Percentiles rank a stretch among this genome's conserved stretches.
Evolutionary conservation across 306 rosid genomes (phyloP).

Genomic region (Castanopsis chinensis): DNA sequence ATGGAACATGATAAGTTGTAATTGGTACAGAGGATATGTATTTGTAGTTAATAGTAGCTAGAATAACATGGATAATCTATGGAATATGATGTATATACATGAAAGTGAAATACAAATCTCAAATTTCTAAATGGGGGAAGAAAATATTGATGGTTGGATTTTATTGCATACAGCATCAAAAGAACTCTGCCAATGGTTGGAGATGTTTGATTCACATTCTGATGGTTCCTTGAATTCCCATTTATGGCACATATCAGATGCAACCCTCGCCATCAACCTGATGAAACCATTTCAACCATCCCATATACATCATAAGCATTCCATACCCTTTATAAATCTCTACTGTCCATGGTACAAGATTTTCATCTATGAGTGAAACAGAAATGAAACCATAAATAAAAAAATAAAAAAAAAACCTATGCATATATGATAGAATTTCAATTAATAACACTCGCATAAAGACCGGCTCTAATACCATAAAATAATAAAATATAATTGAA

Average conservation of each 20-base stretch:
- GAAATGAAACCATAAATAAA: conserved; percentile 15
- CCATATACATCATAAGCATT: background rate
- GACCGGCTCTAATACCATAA: too few species aligned
- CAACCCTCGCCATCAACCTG: conserved; percentile 99
- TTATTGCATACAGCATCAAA: conserved; percentile 84
- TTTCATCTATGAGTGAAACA: background rate
- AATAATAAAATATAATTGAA: too few species aligned
- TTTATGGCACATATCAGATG: conserved; percentile 99
- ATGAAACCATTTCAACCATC: conserved; percentile 27
- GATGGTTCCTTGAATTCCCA: conserved; percentile 99
- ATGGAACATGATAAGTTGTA: too few species aligned
- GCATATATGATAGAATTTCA: too few species aligned
- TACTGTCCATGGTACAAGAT: conserved; percentile 19
- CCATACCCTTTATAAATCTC: background rate
- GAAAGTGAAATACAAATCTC: background rate
- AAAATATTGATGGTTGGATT: background rate
- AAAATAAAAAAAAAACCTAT: too few species aligned
- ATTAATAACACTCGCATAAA: too few species aligned
- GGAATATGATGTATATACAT: background rate
- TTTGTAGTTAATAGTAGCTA: background rate
- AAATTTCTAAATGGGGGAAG: background rate
- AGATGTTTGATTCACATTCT: conserved; percentile 94
- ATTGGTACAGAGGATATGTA: too few species aligned
- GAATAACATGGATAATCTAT: background rate
- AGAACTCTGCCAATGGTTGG: conserved; percentile 99